A percentile compares a stretch with the other conserved stretches of the same genome.
These are phyloP conservation scores for Ceratobasidium papillatum DNA, from an alignment of 1,284 basidiomycete species.

Conservation along the genomic window DNA sequence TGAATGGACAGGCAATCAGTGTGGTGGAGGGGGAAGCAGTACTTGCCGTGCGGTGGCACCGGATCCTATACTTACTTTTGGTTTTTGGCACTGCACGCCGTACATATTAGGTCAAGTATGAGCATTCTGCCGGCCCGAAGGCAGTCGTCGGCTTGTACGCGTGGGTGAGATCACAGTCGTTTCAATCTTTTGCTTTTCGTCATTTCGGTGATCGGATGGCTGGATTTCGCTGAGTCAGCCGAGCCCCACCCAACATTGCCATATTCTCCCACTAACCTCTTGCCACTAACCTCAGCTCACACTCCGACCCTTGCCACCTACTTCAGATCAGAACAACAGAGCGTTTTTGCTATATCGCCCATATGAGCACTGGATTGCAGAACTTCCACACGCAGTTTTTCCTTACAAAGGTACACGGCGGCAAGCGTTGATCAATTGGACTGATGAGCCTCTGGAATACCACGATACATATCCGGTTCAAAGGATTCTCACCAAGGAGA, in stretches of 20 bases:
- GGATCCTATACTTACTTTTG: background rate
- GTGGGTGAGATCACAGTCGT: background rate
- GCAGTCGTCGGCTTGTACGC: background rate
- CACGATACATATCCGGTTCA: slow-evolving; percentile 21
- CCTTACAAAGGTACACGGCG: slow-evolving; percentile 34
- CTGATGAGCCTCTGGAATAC: slow-evolving; percentile 9
- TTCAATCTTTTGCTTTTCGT: background rate
- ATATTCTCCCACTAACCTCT: no score
- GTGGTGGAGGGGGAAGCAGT: slow-evolving; percentile 1
- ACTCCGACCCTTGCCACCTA: background rate
- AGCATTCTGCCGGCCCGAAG: background rate
- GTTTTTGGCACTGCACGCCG: background rate
- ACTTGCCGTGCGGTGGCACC: background rate
- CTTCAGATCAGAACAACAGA: background rate
- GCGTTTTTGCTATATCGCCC: background rate
- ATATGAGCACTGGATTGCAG: background rate
- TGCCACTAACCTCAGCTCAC: no score
- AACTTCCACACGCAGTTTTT: background rate
- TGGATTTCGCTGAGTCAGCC: background rate
- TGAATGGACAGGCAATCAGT: slow-evolving; percentile 6
- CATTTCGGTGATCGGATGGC: background rate
- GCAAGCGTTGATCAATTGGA: slow-evolving; percentile 11
- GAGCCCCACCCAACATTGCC: no score
- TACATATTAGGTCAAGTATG: background rate
- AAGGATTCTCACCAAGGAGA: slow-evolving; percentile 34